Percentiles rank a stretch among this genome's conserved stretches.
Conservation (phyloP, 1,284 basidiomycete species). For the Tylopilus sp. region DNA sequence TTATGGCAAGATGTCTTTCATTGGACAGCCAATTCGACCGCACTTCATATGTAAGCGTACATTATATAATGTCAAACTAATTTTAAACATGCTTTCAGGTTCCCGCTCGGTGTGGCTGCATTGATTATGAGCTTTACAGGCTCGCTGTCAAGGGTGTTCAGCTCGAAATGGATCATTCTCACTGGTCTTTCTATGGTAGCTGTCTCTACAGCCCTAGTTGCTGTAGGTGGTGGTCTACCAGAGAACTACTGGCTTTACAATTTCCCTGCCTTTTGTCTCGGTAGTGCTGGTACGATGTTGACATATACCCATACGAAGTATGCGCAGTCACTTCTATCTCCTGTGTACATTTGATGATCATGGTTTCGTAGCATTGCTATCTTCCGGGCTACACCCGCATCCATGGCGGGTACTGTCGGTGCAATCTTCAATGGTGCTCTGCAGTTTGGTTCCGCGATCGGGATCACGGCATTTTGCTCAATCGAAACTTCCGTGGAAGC, state of each 20-base stretch:
- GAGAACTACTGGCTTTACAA: conserved; percentile 47
- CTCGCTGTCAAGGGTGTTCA: conserved; percentile 37
- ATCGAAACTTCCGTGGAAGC: conserved; percentile 48
- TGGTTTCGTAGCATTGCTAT: conserved; percentile 46
- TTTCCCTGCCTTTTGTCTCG: conserved; percentile 51
- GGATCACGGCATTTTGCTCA: conserved; percentile 45
- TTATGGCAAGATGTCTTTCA: conserved; percentile 40
- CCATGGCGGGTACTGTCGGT: conserved; percentile 52
- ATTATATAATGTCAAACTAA: neutral
- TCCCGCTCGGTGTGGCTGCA: conserved; percentile 43
- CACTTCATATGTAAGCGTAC: conserved; percentile 34
- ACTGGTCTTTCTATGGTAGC: conserved; percentile 40
- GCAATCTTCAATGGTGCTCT: conserved; percentile 57
- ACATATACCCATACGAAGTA: conserved; percentile 40
- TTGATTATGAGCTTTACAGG: conserved; percentile 42
- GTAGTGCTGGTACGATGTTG: conserved; percentile 41
- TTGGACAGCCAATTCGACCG: conserved; percentile 36
- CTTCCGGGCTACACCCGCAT: conserved; percentile 46
- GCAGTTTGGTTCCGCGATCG: conserved; percentile 52
- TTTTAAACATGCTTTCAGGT: conserved; percentile 30
- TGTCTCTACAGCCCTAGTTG: conserved; percentile 44
- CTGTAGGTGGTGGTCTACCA: conserved; percentile 39
- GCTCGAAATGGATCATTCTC: conserved; percentile 47
- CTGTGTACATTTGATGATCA: neutral
- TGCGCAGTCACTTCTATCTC: neutral